These are phyloP conservation scores for Pistacia vera DNA, from an alignment of 345 rosid genomes.

Conservation along the genomic window DNA sequence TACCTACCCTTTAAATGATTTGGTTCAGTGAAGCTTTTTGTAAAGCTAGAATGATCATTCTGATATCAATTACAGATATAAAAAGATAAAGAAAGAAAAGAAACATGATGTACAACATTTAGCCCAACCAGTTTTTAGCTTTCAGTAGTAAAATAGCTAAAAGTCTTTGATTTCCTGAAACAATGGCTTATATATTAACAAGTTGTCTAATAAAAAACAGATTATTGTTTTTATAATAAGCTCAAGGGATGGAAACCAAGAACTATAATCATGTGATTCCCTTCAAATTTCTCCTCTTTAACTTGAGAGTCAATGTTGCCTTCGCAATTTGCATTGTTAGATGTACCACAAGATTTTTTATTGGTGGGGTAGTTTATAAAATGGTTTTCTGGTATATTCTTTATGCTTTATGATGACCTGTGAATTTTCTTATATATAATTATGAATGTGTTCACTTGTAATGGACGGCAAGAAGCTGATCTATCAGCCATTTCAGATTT, in stretches of 20 bases:
- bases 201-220: constrained; percentile 8
- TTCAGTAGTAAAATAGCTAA: not conserved
- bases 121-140: not conserved
- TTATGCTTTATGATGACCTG: not conserved
- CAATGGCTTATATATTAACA: not conserved
- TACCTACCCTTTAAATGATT: not conserved
- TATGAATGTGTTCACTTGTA: not conserved
- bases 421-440: not conserved
- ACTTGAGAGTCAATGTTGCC: not conserved
- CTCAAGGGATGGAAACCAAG: not conserved
- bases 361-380: not conserved
- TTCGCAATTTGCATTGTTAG: not conserved
- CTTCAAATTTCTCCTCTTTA: not conserved
- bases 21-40: not conserved
- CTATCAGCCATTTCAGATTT: not conserved
- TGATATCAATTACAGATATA: not conserved
- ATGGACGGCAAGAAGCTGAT: not conserved
- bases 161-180: constrained; percentile 3
- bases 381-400: not conserved
- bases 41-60: not conserved
- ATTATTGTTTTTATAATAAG: not conserved
- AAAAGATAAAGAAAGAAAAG: not conserved
- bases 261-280: not conserved
- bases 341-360: not conserved
- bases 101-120: not conserved